Evolutionary conservation across 108 stramenopile genomes (phyloP).

Genomic region (Fragilariopsis cylindrus): DNA sequence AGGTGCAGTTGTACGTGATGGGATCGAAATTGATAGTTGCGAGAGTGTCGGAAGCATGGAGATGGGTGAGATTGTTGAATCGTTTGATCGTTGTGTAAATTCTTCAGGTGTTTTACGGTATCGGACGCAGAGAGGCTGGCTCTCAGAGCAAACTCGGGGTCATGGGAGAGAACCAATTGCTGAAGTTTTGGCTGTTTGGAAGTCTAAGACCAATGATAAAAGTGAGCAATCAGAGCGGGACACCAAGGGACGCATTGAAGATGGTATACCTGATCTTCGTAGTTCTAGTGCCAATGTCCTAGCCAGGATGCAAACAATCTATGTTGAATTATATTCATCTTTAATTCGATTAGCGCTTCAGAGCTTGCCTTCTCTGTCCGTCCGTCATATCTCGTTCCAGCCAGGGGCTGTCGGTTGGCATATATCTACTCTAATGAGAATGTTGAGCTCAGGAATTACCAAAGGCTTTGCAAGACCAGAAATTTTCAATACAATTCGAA

Average conservation of each 20-base stretch:
- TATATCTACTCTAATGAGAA: slow-evolving; percentile 38
- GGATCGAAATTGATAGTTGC: slow-evolving; percentile 90
- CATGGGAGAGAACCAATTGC: slow-evolving; percentile 91
- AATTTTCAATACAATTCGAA: background rate
- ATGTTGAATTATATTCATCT: slow-evolving; percentile 55
- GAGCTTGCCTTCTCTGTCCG: slow-evolving; percentile 49
- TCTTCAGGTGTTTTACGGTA: slow-evolving; percentile 91
- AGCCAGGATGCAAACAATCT: slow-evolving; percentile 65
- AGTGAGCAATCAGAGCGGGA: background rate
- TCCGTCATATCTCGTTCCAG: slow-evolving; percentile 38
- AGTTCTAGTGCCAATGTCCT: slow-evolving; percentile 65
- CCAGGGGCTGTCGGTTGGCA: slow-evolving; percentile 46
- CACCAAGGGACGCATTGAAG: slow-evolving; percentile 58
- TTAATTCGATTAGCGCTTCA: slow-evolving; percentile 56
- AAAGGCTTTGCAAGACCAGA: slow-evolving; percentile 39
- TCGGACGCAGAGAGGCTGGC: slow-evolving; percentile 84
- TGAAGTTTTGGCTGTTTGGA: slow-evolving; percentile 80
- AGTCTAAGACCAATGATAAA: slow-evolving; percentile 5
- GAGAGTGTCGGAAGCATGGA: slow-evolving; percentile 83
- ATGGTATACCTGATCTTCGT: slow-evolving; percentile 66
- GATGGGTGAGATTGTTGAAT: slow-evolving; percentile 83
- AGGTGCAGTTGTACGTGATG: slow-evolving; percentile 90
- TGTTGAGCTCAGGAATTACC: slow-evolving; percentile 48
- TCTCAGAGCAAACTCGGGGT: slow-evolving; percentile 91
- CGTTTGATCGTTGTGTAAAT: slow-evolving; percentile 85